Base-by-base conservation (phyloP, 148 eudicot species). In the Agrostemma githago region DNA sequence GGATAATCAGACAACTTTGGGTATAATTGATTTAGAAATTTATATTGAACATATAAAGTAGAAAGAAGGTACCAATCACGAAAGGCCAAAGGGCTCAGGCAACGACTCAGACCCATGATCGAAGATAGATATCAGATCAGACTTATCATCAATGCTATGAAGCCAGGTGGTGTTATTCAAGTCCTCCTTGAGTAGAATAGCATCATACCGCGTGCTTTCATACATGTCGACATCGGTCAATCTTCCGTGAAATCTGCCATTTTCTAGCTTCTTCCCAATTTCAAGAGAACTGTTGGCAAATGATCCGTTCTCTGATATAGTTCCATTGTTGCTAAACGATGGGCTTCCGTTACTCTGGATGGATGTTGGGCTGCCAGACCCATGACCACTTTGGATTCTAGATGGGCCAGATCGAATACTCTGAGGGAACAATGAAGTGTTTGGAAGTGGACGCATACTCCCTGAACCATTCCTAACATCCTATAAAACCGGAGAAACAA, bases 121-220 rank as follows among this genome's bases (percentile, higher is more conserved):
- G 71, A 94, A 94, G 75, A 89, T 80, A 71, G 86, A 78, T 62
- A 78, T 89, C 81, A 89, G 96, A 72, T 92, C 97, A 48, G 88
- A 79, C 79, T 89, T 90, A 67, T 89, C 98, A 48, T 91, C 97
- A 62, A 83, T 39, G 73, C 93, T 83, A 81, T 86, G 93, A 78
- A 94, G 83, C 98, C 98, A 94, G 60, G 86, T 91, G 44, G 97
- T 87, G 85, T 85, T 90, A 83, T 89, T 88, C 73, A 87, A 77
- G 77, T 95, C 97, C 83, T 92, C 97, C 83, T 91, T 94, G 15
- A 92, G 85, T 42, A 95, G 81, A 68, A 95, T 86, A 71, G 97
- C 84, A 75, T 95, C 98, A 44, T 95, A 95, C 15, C 98, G 86
- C 38, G 98, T 90, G 79, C 98, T 95, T 77, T 92, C 98, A 51